Evolutionary conservation across 2,329 filamentous ascomycete genomes (phyloP), one percentile per base, ranked within the genome.

Genomic region (Endoconidiophora polonica): DNA sequence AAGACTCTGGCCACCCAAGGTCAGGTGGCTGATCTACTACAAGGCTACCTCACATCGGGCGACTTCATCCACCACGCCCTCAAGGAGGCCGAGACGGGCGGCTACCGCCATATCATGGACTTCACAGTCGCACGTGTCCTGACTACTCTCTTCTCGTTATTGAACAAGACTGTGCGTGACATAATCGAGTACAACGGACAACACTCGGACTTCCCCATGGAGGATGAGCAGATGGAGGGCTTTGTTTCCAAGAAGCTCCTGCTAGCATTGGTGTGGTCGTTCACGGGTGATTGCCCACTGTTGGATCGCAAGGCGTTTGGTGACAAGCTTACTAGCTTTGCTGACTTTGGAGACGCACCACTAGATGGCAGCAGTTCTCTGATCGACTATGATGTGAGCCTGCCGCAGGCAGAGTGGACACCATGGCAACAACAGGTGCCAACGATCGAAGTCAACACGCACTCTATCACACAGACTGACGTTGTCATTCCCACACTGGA

Each of bases 401-500:
- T 96, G 39, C 91, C 93, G 1, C 81, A 82, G 61, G 83, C 81
- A 5, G 84, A 94, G 56, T 99, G 91, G 91, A 74, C 79, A 2
- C 76, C 83, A 41, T 99, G 91, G 91, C 90, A 94, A 64, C 86
- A 82, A 55, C 84, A 95, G 64, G 91, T 99, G 12, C 91, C 91
- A 14, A 82, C 77, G 9, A 83, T 98, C 52, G 93, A 99, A 63
- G 85, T 98, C 65, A 96, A 98, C 63, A 98, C 93, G 0, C 93
- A 99, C 64, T 95, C 90, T 4, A 83, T 98, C 60, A 95, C 86
- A 0, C 88, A 98, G 63, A 98, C 93, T 1, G 93, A 99, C 64
- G 86, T 96, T 39, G 91, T 99, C 54, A 98, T 99, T 60, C 93
- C 91, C 1, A 99, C 91, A 0, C 71, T 98, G 46, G 91, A 99